A percentile compares a stretch with the other conserved stretches of the same genome.
These are phyloP conservation scores for Corylus heterophylla DNA, from an alignment of 306 rosid genomes.

Conservation along the genomic window DNA sequence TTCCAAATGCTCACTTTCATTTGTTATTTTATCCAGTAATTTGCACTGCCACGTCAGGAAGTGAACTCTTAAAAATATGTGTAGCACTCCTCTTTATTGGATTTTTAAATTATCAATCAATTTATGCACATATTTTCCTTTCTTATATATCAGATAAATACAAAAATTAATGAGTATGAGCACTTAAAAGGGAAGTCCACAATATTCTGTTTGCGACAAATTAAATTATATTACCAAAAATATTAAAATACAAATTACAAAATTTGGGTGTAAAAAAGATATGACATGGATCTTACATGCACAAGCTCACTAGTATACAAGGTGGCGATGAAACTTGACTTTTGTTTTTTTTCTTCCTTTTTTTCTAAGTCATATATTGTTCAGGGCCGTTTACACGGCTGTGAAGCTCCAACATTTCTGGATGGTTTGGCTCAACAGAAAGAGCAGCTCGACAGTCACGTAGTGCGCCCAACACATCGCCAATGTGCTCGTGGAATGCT, in stretches of 20 bases:
- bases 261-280: constrained; percentile 24
- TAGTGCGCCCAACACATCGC: constrained; percentile 70
- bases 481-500: constrained; percentile 87
- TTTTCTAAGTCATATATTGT: constrained; percentile 43
- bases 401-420: constrained; percentile 91
- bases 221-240: constrained; percentile 31
- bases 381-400: constrained; percentile 85
- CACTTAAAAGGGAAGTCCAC: no score
- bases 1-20: no score
- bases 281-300: constrained; percentile 15
- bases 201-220: no score
- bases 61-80: no score
- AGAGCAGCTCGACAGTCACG: constrained; percentile 96
- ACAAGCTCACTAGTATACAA: constrained; percentile 31
- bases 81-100: neutral
- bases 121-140: neutral
- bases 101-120: neutral
- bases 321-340: constrained; percentile 15
- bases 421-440: constrained; percentile 89
- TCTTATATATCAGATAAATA: no score
- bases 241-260: constrained; percentile 32
- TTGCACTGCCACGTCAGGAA: no score
- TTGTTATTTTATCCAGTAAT: no score
- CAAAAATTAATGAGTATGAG: no score
- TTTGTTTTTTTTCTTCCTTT: neutral